phyloP scores from a whole-genome alignment of 192 early-diverging fungal species.

The Glomus cerebriforme region DNA sequence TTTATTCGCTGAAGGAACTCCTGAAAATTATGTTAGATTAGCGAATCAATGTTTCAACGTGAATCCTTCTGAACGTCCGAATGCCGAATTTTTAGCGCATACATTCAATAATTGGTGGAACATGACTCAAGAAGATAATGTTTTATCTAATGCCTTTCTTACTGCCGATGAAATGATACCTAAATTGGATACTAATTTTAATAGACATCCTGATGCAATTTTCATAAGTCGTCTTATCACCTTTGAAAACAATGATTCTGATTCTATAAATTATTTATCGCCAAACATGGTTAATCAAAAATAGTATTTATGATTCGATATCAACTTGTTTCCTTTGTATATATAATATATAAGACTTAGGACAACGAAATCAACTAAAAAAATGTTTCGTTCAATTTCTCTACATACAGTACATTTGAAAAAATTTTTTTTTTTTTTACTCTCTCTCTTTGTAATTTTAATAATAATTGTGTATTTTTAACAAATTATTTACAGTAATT shows the following conservation, averaged over 20 bases:
- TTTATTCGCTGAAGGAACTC: constrained; percentile 37
- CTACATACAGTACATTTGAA: too few relatives aligned
- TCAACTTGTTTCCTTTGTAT: neutral
- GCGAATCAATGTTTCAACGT: constrained; percentile 11
- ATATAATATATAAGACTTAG: too few relatives aligned
- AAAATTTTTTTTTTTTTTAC: too few relatives aligned
- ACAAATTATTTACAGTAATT: too few relatives aligned
- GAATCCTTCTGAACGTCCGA: neutral
- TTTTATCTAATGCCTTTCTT: neutral
- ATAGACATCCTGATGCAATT: neutral
- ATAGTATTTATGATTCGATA: neutral
- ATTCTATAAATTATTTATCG: neutral
- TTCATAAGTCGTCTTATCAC: neutral
- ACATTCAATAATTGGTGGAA: neutral
- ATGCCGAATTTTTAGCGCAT: neutral
- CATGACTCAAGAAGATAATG: neutral
- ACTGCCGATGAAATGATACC: neutral
- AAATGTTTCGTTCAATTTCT: too few relatives aligned
- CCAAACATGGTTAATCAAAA: neutral
- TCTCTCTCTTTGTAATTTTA: too few relatives aligned
- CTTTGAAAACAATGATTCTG: neutral
- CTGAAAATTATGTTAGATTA: constrained; percentile 13
- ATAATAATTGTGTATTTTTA: too few relatives aligned
- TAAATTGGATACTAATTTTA: neutral
- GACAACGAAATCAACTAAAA: too few relatives aligned